Conservation (phyloP, 164 flowering plant species). For the Pachysandra terminalis region DNA sequence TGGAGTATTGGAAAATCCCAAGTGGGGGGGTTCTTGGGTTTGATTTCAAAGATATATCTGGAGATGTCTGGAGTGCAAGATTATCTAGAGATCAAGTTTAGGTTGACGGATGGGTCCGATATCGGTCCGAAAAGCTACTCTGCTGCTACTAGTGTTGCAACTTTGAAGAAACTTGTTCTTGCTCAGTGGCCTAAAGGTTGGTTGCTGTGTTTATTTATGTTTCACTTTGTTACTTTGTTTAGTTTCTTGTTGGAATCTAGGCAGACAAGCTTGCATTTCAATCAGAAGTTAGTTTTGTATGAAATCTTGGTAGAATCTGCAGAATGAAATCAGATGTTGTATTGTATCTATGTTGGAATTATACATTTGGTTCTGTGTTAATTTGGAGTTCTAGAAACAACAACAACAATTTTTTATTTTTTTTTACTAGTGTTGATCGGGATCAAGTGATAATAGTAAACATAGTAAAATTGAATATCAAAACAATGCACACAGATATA, state of each 20-base stretch:
- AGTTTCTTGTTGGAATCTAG: not conserved
- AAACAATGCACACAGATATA: too few relatives aligned
- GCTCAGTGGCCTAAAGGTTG: slow-evolving; percentile 94
- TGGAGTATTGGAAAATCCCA: slow-evolving; percentile 4
- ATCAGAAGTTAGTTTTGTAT: not conserved
- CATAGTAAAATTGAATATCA: too few relatives aligned
- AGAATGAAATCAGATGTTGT: too few relatives aligned
- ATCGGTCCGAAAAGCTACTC: slow-evolving; percentile 77
- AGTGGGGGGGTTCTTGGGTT: slow-evolving; percentile 22
- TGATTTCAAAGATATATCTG: slow-evolving; percentile 12
- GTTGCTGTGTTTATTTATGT: not conserved
- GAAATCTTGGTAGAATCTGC: not conserved
- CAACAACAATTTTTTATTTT: too few relatives aligned
- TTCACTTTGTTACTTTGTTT: not conserved
- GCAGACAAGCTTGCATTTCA: not conserved
- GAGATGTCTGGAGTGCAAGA: slow-evolving; percentile 69
- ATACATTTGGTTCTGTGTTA: too few relatives aligned
- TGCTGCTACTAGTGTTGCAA: slow-evolving; percentile 64
- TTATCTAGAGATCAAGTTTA: slow-evolving; percentile 76
- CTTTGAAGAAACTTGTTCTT: slow-evolving; percentile 73
- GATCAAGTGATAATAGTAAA: too few relatives aligned
- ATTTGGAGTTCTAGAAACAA: too few relatives aligned
- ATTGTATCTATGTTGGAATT: too few relatives aligned
- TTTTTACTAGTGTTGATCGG: too few relatives aligned
- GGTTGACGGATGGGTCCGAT: slow-evolving; percentile 78